Base-by-base conservation (phyloP, 352 stramenopile species). In the Elongisporangium prolatum region DNA sequence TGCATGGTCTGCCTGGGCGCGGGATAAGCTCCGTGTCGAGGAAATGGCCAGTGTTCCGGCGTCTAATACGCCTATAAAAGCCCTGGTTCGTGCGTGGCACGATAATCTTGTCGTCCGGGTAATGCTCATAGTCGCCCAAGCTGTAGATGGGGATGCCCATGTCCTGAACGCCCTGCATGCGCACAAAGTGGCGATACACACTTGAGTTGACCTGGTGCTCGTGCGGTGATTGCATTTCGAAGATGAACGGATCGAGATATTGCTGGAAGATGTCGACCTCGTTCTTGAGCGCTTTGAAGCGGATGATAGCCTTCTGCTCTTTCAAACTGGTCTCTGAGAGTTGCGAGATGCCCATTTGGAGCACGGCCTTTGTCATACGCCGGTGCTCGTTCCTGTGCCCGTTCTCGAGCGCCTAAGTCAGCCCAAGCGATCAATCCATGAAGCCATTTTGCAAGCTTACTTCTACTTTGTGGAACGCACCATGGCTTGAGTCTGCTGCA, bases 191-290 rank as follows among this genome's bases (percentile, higher is more conserved):
- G 17, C 84, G 79, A 57, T 93, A 91, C 49, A 91, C 84, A 52
- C 80, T 88, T 17, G 81, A 89, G 59, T 78, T 68, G 47, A 87
- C 70, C 47, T 80, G 63, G 34, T 78, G 72, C 50, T 91, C 81
- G 38, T 57, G 81, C 18, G 71, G 50, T 1, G 77, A 70, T 6
- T 61, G 67, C 52, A 86, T 88, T 52, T 78, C 67, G 50, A 86
- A 87, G 52, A 89, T 66, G 34, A 89, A 91, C 5, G 76, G 78
- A 48, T 86, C 73, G 16, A 91, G 56, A 58, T 77, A 74, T 59
- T 93, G 79, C 61, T 93, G 84, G 64, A 91, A 88, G 55, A 88
- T 86, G 48, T 89, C 80, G 48, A 91, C 69, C 47, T 93, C 81
- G 63, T 90, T 88, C 64, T 88, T 86, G 28, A 91, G 65, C 2